phyloP scores from a whole-genome alignment of 176 grass and related monocot genomes.

The Puccinellia tenuiflora region DNA sequence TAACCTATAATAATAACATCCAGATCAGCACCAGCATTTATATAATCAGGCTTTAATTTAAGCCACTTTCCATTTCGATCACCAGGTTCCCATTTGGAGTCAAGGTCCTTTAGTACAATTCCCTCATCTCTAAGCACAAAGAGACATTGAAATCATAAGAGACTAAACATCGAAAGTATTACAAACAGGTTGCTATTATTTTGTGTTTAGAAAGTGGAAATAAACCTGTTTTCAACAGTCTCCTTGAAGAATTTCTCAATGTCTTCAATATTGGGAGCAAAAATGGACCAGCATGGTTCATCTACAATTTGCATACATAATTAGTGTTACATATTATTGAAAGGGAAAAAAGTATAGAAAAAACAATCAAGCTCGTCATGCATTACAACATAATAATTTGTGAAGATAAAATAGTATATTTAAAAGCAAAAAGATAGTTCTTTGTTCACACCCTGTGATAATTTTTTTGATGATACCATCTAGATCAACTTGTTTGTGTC shows the following conservation, averaged over 20 bases:
- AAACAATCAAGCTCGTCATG: conserved; percentile 11
- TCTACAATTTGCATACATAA: conserved; percentile 48
- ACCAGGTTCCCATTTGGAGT: conserved; percentile 92
- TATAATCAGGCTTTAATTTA: conserved; percentile 97
- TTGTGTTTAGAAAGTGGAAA: conserved; percentile 3
- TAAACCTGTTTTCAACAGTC: conserved; percentile 84
- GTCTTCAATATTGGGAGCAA: conserved; percentile 70
- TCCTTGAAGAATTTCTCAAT: conserved; percentile 93
- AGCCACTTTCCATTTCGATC: conserved; percentile 93
- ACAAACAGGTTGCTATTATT: background rate
- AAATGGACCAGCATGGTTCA: conserved; percentile 82
- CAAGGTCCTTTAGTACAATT: conserved; percentile 89
- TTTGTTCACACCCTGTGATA: background rate
- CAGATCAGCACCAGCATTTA: conserved; percentile 88
- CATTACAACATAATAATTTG: background rate
- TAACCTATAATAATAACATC: conserved; percentile 97
- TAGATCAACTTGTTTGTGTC: conserved; percentile 3
- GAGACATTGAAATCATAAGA: conserved; percentile 21
- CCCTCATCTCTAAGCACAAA: conserved; percentile 70
- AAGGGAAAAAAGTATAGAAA: background rate
- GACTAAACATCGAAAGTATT: background rate
- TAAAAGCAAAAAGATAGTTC: background rate
- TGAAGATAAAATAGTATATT: background rate
- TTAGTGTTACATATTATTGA: background rate
- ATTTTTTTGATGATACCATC: background rate